Base-by-base conservation (phyloP, 257 asterid species). In the Solanum infundibuliforme region DNA sequence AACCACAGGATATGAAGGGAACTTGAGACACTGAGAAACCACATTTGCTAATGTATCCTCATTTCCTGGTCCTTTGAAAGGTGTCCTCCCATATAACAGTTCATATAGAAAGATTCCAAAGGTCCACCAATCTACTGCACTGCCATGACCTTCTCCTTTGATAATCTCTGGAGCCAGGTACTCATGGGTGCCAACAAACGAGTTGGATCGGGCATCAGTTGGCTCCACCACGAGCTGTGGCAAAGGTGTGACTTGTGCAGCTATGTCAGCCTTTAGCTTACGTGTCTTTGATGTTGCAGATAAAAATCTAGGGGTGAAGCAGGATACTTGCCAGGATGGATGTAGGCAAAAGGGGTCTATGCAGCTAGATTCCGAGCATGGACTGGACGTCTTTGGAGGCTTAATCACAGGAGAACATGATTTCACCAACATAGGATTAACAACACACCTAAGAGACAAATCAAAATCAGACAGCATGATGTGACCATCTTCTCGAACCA, bases 91-190 rank as follows among this genome's bases (percentile, higher is more conserved):
- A 20, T 94, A 96, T 27, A 96, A 91, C 89, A 96, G 95, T 90
- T 95, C 98, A 62, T 94, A 94, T 6, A 94, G 73, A 38, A 95
- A 92, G 62, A 96, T 91, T 2, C 99, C 99, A 23, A 94, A 91
- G 34, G 96, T 91, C 99, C 99, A 96, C 99, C 99, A 96, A 86
- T 96, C 99, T 58, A 96, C 98, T 3, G 98, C 92, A 85, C 98
- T 94, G 41, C 99, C 98, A 73, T 96, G 98, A 27, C 99, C 98
- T 88, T 94, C 98, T 38, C 99, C 98, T 90, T 87, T 93, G 88
- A 96, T 90, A 87, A 96, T 93, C 93, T 96, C 99, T 1, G 99
- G 99, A 60, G 99, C 99, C 73, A 96, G 84, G 90, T 96, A 96
- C 25, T 96, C 99, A n/a, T 94, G 98, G 2, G 98, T 96, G 9